Conservation (phyloP, 148 eudicot species). For the Vaccinium corymbosum region DNA sequence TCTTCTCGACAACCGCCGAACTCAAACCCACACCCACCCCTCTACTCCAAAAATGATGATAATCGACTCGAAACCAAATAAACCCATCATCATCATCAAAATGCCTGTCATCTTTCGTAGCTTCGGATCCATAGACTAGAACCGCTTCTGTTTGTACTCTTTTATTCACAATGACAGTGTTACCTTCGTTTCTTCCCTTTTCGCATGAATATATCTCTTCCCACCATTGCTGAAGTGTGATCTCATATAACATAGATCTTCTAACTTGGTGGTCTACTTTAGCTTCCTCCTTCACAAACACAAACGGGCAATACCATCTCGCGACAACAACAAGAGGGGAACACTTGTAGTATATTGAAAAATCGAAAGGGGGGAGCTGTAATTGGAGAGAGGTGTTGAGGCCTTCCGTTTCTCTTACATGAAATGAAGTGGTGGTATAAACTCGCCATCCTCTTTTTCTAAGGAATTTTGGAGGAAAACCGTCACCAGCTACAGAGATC, state of each 20-base stretch:
- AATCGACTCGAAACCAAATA: slow-evolving; percentile 32
- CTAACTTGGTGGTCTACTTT: slow-evolving; percentile 36
- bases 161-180: slow-evolving; percentile 29
- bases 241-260: slow-evolving; percentile 45
- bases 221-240: slow-evolving; percentile 56
- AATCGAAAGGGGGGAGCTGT: slow-evolving; percentile 29
- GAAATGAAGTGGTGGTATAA: slow-evolving; percentile 31
- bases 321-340: slow-evolving; percentile 36
- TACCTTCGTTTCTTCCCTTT: slow-evolving; percentile 24
- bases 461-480: slow-evolving; percentile 68
- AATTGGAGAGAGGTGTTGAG: slow-evolving; percentile 35
- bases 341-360: slow-evolving; percentile 30
- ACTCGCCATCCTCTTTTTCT: slow-evolving; percentile 68
- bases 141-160: slow-evolving; percentile 42
- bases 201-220: slow-evolving; percentile 45
- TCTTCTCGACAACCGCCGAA: slow-evolving; percentile 44
- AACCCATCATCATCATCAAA: slow-evolving; percentile 26
- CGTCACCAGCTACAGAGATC: slow-evolving; percentile 61
- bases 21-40: slow-evolving; percentile 40
- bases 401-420: slow-evolving; percentile 42
- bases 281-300: slow-evolving; percentile 51
- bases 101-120: slow-evolving; percentile 26
- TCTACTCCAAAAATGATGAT: slow-evolving; percentile 15
- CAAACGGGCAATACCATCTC: slow-evolving; percentile 57
- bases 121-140: slow-evolving; percentile 45